Evolutionary conservation across 305 asterid genomes (phyloP), one percentile per base, ranked within the genome.

Genomic region (Euphrasia arctica): DNA sequence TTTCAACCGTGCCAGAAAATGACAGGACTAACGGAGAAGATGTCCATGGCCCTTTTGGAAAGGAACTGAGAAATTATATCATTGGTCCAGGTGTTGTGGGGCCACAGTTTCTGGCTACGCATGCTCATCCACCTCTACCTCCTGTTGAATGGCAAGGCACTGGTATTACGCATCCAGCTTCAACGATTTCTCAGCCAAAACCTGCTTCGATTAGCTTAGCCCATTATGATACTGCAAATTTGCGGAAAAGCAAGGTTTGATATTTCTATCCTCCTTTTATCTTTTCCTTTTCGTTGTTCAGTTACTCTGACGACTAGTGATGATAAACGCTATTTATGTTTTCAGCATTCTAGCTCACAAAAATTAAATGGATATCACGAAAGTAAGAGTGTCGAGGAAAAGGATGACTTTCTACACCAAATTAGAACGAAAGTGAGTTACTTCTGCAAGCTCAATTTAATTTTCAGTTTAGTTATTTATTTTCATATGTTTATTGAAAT

Each of bases 381-480:
- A 52, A 77, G 64, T 63, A 80, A 80, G 80, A 79, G 66, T 68
- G 45, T 63, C 25, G 85, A 84, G 62, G 88, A 78, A 70, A 87
- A 80, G 67, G 90, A 79, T 25, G 97, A 89, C 71, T 89, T 92
- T 65, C 84, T 92, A 70, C 93, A 85, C 66, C 98, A 89, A 85
- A 92, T 92, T 72, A 82, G 95, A 83, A 71, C 85, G 60, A 92
- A 84, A 79, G 98, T 92, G 65, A 87, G 91, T 75, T 69, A 36
- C 69, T 69, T 41, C 71, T 61, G 15, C 7, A 3, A 32, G 42
- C 7, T 36, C 42, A 4, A 36, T 36, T 36, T 18, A 18, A 18
- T 18, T 39, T 8, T 39, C 9, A 62, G 39, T 39, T 8, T 39
- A 6, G 52, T 57, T 34, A 64, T 32, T 41, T 9, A 22, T 32